Percentiles rank a stretch among this genome's conserved stretches.
These are phyloP conservation scores for Ceratocystis alfenasii DNA, from an alignment of 2,329 filamentous ascomycete species.

Conservation along the genomic window DNA sequence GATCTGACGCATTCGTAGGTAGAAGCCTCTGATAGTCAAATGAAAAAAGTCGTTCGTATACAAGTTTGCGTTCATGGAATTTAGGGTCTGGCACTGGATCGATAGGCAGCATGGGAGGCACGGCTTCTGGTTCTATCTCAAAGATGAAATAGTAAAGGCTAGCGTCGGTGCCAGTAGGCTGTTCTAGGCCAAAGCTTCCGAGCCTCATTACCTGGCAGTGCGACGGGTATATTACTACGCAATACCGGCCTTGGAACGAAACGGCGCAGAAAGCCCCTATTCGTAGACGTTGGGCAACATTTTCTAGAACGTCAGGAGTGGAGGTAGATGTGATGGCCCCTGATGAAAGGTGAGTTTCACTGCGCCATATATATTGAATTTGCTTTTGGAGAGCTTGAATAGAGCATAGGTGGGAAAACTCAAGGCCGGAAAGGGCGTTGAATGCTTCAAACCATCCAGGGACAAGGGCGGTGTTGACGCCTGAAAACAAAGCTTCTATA, in stretches of 20 bases:
- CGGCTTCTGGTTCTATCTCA: slow-evolving; percentile 24
- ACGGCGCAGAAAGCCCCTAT: slow-evolving; percentile 31
- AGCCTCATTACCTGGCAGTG: slow-evolving; percentile 30
- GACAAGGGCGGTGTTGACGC: neutral
- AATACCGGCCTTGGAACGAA: slow-evolving; percentile 27
- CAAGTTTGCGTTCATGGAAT: slow-evolving; percentile 23
- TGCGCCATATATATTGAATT: neutral
- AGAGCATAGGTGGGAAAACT: slow-evolving; percentile 31
- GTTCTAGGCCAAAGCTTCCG: slow-evolving; percentile 22
- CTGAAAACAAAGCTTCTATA: slow-evolving; percentile 9
- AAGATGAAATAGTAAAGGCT: slow-evolving; percentile 33
- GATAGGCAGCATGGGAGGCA: slow-evolving; percentile 7
- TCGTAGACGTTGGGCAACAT: slow-evolving; percentile 30
- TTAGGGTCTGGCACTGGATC: neutral
- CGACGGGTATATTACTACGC: slow-evolving; percentile 33
- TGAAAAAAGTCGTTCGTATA: slow-evolving; percentile 28
- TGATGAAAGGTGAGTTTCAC: slow-evolving; percentile 16
- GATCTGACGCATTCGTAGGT: slow-evolving; percentile 19
- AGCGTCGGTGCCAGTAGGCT: slow-evolving; percentile 16
- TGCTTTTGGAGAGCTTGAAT: slow-evolving; percentile 27
- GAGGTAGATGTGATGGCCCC: slow-evolving; percentile 21
- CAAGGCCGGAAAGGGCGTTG: slow-evolving; percentile 24
- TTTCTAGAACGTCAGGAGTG: slow-evolving; percentile 24
- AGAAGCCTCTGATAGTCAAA: slow-evolving; percentile 29
- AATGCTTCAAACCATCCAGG: slow-evolving; percentile 27